These are phyloP conservation scores for Exophiala dermatitidis DNA, from an alignment of 2,329 filamentous ascomycete species.

Conservation along the genomic window DNA sequence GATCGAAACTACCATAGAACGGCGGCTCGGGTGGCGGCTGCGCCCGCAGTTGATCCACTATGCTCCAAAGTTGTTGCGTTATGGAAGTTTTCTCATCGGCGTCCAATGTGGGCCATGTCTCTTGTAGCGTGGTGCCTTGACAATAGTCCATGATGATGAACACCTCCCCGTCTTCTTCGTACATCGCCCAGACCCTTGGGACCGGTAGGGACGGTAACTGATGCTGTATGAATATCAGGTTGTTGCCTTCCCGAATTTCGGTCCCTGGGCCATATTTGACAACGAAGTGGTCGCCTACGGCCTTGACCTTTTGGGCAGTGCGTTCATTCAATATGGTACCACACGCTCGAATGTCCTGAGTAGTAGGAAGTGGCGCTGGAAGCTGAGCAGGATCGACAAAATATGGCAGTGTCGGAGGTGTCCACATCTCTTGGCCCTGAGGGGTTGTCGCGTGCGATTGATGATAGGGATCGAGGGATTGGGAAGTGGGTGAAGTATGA, in stretches of 20 bases:
- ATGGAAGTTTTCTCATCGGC: slow-evolving; percentile 22
- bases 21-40: slow-evolving; percentile 27
- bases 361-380: slow-evolving; percentile 23
- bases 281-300: slow-evolving; percentile 19
- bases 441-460: too few species aligned
- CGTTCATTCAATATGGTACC: too few species aligned
- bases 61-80: slow-evolving; percentile 10
- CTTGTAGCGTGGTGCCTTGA: slow-evolving; percentile 26
- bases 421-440: not conserved
- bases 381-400: not conserved
- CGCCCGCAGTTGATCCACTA: slow-evolving; percentile 29
- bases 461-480: too few species aligned
- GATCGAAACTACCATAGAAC: slow-evolving; percentile 26
- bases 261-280: slow-evolving; percentile 29
- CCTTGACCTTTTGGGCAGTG: too few species aligned
- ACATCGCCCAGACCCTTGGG: slow-evolving; percentile 32
- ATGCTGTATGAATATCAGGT: slow-evolving; percentile 30
- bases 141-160: slow-evolving; percentile 32
- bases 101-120: slow-evolving; percentile 23
- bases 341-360: slow-evolving; percentile 18
- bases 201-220: slow-evolving; percentile 26
- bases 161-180: slow-evolving; percentile 22
- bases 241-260: slow-evolving; percentile 29
- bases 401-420: slow-evolving; percentile 1
- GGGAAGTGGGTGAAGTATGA: too few species aligned